Evolutionary conservation across 2,329 filamentous ascomycete species (phyloP), one percentile per base, ranked within the genome.

Genomic region (Xylariaceae sp.): DNA sequence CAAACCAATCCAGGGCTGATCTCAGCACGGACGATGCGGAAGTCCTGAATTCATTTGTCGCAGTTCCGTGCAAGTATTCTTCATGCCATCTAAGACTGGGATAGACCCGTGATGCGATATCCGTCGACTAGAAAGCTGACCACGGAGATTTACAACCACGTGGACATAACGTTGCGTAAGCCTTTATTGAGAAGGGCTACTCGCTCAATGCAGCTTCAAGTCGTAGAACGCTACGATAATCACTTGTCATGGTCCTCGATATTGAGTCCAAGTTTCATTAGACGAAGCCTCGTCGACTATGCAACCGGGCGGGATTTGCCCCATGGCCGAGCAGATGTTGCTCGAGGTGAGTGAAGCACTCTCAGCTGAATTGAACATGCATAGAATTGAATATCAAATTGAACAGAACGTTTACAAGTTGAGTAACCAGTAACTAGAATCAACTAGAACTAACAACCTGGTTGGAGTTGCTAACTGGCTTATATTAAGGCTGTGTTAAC

Each of bases 1-100:
- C 58, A 10, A 62, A 61, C 37, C 57, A 64, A 52, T 59, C 59
- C 35, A 51, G 48, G 4, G 54, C 57, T 17, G 55, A 62, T 10
- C 55, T 59, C 9, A 52, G 39, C 34, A 37, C 50, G 3, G 55
- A 59, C n/a, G 59, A 59, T 18, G 55, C 55, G 2, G 55, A 57
- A 30, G 57, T 62, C 5, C 60, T 62, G 2, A 45, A 59, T 39
- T 30, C 41, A 48, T 11, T n/a, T 57, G 37, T 51, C 60, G 7
- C 44, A 55, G 15, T 48, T 51, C 13, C 49, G 52, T 11, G 56
- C 53, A 13, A 35, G 50, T 10, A 53, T 59, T 5, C 23, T 30
- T 5, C 23, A 30, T 4, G 23, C 23, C 23, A 30, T 30, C 5
- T 5, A 30, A 30, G 23, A 30, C 23, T 4, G 23, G 23, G 23